Percentiles rank a stretch among this genome's conserved stretches.
phyloP scores from a whole-genome alignment of 495 filamentous ascomycete genomes.

The Filosporella fistucella region DNA sequence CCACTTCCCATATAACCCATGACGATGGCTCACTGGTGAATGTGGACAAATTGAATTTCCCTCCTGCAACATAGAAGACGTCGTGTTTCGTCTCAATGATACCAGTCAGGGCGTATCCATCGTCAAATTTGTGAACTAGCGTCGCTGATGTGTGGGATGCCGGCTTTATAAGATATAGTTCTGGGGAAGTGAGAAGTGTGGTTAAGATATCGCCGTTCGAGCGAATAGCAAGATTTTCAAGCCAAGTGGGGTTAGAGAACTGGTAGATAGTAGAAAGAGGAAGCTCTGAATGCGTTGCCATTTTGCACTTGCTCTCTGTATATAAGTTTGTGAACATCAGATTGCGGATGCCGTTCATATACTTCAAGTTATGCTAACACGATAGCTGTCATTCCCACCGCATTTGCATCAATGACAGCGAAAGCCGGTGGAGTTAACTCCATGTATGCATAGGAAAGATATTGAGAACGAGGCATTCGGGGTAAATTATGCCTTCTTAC shows the following conservation, averaged over 20 bases:
- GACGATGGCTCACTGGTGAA: slow-evolving; percentile 28
- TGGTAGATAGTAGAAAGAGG: slow-evolving; percentile 16
- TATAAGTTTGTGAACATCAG: too few relatives aligned
- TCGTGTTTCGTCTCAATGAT: slow-evolving; percentile 34
- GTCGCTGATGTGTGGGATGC: slow-evolving; percentile 21
- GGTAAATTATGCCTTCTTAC: too few relatives aligned
- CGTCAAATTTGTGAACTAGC: slow-evolving; percentile 34
- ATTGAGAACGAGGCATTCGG: too few relatives aligned
- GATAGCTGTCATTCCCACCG: too few relatives aligned
- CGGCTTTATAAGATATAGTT: slow-evolving; percentile 26
- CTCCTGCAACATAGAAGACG: slow-evolving; percentile 33
- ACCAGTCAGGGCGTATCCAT: slow-evolving; percentile 29
- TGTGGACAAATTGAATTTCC: slow-evolving; percentile 25
- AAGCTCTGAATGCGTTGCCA: too few relatives aligned
- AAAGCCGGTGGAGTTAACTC: too few relatives aligned
- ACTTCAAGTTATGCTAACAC: too few relatives aligned
- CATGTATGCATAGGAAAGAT: too few relatives aligned
- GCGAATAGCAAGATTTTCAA: slow-evolving; percentile 42
- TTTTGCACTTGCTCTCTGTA: too few relatives aligned
- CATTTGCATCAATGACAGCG: too few relatives aligned
- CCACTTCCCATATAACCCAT: slow-evolving; percentile 28
- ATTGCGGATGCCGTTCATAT: too few relatives aligned
- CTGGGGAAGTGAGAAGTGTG: slow-evolving; percentile 28
- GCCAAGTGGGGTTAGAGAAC: slow-evolving; percentile 26
- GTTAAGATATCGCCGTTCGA: slow-evolving; percentile 40